Conservation (phyloP, 306 rosid species). For the Begonia peltatifolia region DNA sequence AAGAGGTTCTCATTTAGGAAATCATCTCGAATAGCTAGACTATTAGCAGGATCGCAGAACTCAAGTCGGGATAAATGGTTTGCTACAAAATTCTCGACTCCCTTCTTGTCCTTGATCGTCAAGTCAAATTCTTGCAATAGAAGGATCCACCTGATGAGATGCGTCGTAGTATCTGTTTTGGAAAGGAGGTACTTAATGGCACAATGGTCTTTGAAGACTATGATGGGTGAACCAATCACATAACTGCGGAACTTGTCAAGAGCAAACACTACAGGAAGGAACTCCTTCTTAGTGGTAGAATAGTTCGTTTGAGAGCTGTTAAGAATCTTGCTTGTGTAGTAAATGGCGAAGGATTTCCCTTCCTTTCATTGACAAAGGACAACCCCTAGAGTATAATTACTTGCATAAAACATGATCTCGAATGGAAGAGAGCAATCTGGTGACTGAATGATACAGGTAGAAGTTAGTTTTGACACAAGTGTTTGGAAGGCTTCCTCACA, state of each 20-base stretch:
- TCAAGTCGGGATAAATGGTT: not conserved
- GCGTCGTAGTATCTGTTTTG: not conserved
- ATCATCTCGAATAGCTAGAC: not conserved
- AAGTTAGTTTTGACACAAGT: not conserved
- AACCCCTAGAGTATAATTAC: no score
- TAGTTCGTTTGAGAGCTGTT: not conserved
- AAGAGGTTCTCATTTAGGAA: not conserved
- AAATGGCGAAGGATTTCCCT: not conserved
- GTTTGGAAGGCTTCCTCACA: not conserved
- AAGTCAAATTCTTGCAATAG: no score
- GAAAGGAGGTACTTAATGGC: not conserved
- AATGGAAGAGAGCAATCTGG: no score
- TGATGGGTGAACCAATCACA: no score
- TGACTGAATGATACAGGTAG: no score
- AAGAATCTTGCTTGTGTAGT: not conserved
- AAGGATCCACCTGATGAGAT: no score
- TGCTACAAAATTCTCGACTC: not conserved
- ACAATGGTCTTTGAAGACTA: no score
- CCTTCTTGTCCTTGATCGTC: no score
- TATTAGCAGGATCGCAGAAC: not conserved
- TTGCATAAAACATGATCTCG: not conserved
- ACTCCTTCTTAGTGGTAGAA: not conserved
- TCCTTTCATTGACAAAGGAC: not conserved
- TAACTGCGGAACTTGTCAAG: not conserved
- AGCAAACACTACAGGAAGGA: not conserved